Evolutionary conservation across 495 filamentous ascomycete species (phyloP).

Genomic region (Hypoxylon lienhwacheense): DNA sequence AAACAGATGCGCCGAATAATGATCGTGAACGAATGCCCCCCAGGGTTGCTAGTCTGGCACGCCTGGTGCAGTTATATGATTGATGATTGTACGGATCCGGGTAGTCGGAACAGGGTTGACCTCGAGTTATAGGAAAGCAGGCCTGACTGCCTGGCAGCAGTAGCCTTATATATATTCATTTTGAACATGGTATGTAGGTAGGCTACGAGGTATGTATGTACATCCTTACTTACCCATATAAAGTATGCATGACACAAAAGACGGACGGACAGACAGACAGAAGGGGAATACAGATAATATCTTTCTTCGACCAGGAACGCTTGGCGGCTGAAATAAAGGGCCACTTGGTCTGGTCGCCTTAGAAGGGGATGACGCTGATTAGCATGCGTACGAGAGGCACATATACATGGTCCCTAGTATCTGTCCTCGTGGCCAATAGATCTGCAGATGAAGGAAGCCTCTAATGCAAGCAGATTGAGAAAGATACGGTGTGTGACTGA

Average conservation of each 20-base stretch:
- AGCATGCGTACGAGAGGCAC: conserved; percentile 18
- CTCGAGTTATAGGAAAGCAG: not conserved
- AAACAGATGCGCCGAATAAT: conserved; percentile 3
- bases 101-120: conserved; percentile 1
- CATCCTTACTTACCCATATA: not conserved
- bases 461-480: conserved; percentile 13
- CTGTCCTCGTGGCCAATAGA: conserved; percentile 19
- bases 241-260: too few species aligned
- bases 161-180: conserved; percentile 11
- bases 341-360: conserved; percentile 8
- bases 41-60: conserved; percentile 28
- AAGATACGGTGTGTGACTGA: conserved; percentile 32
- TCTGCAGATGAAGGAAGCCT: conserved; percentile 5
- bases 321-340: conserved; percentile 31
- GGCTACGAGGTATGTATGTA: conserved; percentile 20
- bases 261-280: too few species aligned
- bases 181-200: too few species aligned
- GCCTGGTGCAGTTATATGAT: conserved; percentile 28
- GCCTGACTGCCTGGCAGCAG: conserved; percentile 20
- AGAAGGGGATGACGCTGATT: conserved; percentile 12
- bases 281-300: too few species aligned
- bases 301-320: too few species aligned
- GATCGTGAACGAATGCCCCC: conserved; percentile 28
- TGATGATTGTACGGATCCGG: conserved; percentile 3
- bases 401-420: conserved; percentile 12